These are phyloP conservation scores for Lomentospora prolificans DNA, from an alignment of 2,329 filamentous ascomycete genomes.

Conservation along the genomic window DNA sequence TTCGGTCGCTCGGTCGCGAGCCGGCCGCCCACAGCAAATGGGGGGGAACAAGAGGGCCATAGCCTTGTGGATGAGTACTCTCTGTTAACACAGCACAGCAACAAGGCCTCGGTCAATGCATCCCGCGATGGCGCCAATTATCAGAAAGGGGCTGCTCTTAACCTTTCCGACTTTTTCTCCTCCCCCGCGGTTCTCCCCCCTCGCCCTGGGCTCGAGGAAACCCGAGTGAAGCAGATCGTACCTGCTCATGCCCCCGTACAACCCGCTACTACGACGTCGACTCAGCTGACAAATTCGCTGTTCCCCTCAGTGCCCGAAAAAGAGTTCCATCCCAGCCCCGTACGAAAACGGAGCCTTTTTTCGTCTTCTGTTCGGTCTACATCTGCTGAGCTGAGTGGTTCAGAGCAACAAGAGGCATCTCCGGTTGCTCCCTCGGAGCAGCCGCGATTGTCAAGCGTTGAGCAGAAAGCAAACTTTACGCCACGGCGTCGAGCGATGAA, in stretches of 20 bases:
- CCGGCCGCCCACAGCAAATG: background rate
- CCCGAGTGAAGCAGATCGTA: background rate
- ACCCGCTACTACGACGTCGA: slow-evolving; percentile 17
- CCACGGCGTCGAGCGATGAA: slow-evolving; percentile 27
- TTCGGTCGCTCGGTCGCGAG: background rate
- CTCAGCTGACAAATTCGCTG: slow-evolving; percentile 23
- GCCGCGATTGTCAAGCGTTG: slow-evolving; percentile 23
- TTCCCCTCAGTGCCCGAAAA: slow-evolving; percentile 26
- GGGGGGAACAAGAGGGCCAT: background rate
- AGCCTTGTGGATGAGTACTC: slow-evolving; percentile 31
- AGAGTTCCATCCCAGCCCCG: slow-evolving; percentile 21
- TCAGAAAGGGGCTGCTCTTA: slow-evolving; percentile 26
- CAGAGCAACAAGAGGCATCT: background rate
- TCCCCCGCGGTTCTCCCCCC: slow-evolving; percentile 36
- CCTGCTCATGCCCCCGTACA: slow-evolving; percentile 5
- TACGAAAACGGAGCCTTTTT: slow-evolving; percentile 23
- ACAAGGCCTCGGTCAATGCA: slow-evolving; percentile 11
- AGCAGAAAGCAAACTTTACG: slow-evolving; percentile 40
- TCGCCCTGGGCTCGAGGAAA: background rate
- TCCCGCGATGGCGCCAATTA: slow-evolving; percentile 12
- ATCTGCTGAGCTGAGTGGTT: slow-evolving; percentile 2
- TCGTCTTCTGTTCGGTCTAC: slow-evolving; percentile 20
- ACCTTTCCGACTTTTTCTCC: slow-evolving; percentile 48
- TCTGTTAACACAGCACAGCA: slow-evolving; percentile 24
- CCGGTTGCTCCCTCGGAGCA: slow-evolving; percentile 15